These are phyloP conservation scores for Gossypium schwendimanii DNA, from an alignment of 441 rosid genomes.

Conservation along the genomic window DNA sequence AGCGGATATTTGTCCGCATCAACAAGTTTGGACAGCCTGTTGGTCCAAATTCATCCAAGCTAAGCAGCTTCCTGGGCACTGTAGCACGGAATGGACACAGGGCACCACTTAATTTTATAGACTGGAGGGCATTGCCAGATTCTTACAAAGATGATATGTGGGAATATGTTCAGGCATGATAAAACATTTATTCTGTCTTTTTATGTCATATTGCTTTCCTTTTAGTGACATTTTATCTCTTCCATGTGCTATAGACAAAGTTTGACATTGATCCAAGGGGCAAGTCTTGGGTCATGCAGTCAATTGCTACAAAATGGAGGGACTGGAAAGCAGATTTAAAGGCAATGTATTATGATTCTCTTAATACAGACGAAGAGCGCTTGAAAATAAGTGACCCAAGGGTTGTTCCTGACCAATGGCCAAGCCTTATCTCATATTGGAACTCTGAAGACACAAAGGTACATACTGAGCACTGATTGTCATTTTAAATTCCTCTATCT, in stretches of 20 bases:
- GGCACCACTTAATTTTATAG: conserved; percentile 29
- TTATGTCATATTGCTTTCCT: not conserved
- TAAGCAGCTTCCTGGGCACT: conserved; percentile 30
- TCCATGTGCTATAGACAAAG: conserved; percentile 20
- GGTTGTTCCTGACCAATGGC: conserved; percentile 40
- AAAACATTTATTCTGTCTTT: not conserved
- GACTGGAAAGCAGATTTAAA: conserved; percentile 35
- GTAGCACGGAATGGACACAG: conserved; percentile 33
- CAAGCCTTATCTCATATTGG: conserved; percentile 31
- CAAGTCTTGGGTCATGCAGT: conserved; percentile 33
- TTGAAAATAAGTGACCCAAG: conserved; percentile 26
- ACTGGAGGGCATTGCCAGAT: conserved; percentile 29
- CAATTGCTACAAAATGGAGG: conserved; percentile 33
- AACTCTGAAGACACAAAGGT: conserved; percentile 33
- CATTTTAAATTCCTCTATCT: not conserved
- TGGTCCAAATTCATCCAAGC: conserved; percentile 29
- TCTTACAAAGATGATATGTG: conserved; percentile 31
- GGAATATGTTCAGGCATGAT: conserved; percentile 28
- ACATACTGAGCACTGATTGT: conserved; percentile 3
- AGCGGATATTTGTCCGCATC: conserved; percentile 23
- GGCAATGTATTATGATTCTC: conserved; percentile 25
- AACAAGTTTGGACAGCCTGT: conserved; percentile 33
- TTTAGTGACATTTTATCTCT: not conserved
- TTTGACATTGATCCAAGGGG: conserved; percentile 27
- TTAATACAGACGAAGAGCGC: conserved; percentile 34